These are phyloP conservation scores for Candida tallmaniae DNA, from an alignment of 805 yeast genomes.

Conservation along the genomic window DNA sequence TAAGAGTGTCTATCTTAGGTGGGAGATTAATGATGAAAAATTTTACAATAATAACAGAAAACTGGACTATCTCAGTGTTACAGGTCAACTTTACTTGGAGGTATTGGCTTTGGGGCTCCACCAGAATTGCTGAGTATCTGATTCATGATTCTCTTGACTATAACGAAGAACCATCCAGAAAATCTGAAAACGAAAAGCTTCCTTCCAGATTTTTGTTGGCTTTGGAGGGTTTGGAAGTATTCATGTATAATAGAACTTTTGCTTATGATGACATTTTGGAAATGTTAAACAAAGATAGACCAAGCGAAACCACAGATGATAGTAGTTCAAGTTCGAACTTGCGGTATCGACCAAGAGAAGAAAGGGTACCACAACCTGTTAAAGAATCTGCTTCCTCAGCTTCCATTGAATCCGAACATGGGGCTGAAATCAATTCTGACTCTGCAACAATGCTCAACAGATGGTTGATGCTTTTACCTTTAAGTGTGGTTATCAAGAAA, in stretches of 20 bases:
- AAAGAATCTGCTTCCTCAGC: constrained; percentile 3
- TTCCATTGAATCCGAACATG: neutral
- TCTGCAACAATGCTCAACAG: constrained; percentile 11
- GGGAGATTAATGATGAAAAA: constrained; percentile 81
- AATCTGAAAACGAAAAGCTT: constrained; percentile 39
- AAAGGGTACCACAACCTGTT: neutral
- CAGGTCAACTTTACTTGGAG: constrained; percentile 84
- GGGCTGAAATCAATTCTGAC: constrained; percentile 2
- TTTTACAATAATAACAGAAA: constrained; percentile 65
- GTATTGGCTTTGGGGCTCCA: constrained; percentile 65
- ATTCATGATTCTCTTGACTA: constrained; percentile 12
- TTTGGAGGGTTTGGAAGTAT: constrained; percentile 77
- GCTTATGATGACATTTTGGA: constrained; percentile 69
- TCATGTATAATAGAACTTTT: constrained; percentile 71
- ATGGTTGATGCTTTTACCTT: constrained; percentile 48
- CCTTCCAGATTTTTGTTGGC: constrained; percentile 56
- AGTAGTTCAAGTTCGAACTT: neutral
- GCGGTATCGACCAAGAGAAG: constrained; percentile 2
- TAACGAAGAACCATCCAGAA: neutral
- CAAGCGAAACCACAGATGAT: neutral
- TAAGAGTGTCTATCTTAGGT: constrained; percentile 74
- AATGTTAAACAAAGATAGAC: constrained; percentile 19
- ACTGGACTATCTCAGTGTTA: constrained; percentile 65
- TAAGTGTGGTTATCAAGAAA: constrained; percentile 53
- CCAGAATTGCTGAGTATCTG: constrained; percentile 36